Conservation (phyloP, 768 basidiomycete genomes). For the Cyclocybe cylindracea region DNA sequence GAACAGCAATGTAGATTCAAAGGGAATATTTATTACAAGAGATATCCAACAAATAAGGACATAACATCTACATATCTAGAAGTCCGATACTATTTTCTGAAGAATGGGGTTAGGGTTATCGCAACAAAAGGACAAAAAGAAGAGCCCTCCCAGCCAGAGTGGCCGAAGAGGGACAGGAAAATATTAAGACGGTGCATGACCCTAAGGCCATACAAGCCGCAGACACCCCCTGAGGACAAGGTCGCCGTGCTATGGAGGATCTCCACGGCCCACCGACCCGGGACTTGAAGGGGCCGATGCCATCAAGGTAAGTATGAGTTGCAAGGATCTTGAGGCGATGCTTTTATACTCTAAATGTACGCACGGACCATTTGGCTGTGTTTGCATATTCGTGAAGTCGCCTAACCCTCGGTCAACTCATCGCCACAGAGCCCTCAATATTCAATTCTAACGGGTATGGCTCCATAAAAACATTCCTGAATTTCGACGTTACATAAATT, state of each 20-base stretch:
- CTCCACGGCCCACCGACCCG: slow-evolving; percentile 58
- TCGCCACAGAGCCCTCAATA: too few relatives aligned
- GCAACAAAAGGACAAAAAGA: slow-evolving; percentile 30
- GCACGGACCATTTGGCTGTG: slow-evolving; percentile 38
- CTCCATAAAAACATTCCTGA: too few relatives aligned
- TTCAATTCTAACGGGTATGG: too few relatives aligned
- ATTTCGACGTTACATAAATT: background rate
- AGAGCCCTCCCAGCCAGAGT: slow-evolving; percentile 60
- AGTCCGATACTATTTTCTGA: background rate
- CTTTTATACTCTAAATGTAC: slow-evolving; percentile 23
- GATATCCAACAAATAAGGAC: too few relatives aligned
- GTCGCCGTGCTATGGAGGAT: slow-evolving; percentile 73
- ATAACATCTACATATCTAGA: background rate
- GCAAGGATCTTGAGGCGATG: background rate
- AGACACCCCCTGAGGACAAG: slow-evolving; percentile 64
- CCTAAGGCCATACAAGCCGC: slow-evolving; percentile 71
- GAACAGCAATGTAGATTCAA: too few relatives aligned
- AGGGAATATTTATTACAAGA: too few relatives aligned
- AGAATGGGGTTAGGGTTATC: slow-evolving; percentile 52
- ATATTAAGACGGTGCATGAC: slow-evolving; percentile 82
- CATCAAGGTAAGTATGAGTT: slow-evolving; percentile 69
- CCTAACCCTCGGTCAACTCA: too few relatives aligned
- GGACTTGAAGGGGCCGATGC: slow-evolving; percentile 56
- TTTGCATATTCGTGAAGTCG: too few relatives aligned
- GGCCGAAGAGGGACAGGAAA: slow-evolving; percentile 73